Percentiles rank a stretch among this genome's conserved stretches.
These are phyloP conservation scores for Spizellomyces punctatus DNA, from an alignment of 192 early-diverging fungal genomes.

Conservation along the genomic window DNA sequence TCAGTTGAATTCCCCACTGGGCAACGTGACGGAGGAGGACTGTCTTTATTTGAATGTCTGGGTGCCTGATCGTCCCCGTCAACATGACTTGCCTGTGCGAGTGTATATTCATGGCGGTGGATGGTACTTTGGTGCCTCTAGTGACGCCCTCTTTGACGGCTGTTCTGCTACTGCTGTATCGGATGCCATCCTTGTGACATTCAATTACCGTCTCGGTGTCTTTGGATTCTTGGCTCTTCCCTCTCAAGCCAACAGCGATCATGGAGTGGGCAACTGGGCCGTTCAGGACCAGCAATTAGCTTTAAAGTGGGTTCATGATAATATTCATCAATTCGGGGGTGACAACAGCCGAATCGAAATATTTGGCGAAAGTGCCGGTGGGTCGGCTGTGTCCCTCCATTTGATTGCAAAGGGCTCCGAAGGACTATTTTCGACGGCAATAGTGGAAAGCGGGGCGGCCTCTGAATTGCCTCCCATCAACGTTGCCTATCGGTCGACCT, in stretches of 20 bases:
- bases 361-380: constrained; percentile 59
- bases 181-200: constrained; percentile 46
- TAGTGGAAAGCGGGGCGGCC: neutral
- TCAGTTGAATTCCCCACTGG: no score
- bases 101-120: constrained; percentile 65
- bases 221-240: constrained; percentile 46
- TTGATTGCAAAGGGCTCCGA: no score
- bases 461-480: neutral
- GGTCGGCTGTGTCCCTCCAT: constrained; percentile 24
- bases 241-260: no score
- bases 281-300: constrained; percentile 58
- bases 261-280: constrained; percentile 43
- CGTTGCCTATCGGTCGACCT: neutral
- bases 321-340: constrained; percentile 61
- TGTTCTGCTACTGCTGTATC: constrained; percentile 36
- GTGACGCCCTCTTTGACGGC: constrained; percentile 41
- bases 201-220: constrained; percentile 64
- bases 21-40: constrained; percentile 19
- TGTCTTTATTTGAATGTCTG: constrained; percentile 41
- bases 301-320: constrained; percentile 58
- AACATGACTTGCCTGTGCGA: constrained; percentile 49
- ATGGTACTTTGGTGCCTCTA: constrained; percentile 45
- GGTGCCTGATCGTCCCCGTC: neutral
- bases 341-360: constrained; percentile 53
- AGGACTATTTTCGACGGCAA: no score